phyloP scores from a whole-genome alignment of 768 basidiomycete species.

The Russula olivacea region DNA sequence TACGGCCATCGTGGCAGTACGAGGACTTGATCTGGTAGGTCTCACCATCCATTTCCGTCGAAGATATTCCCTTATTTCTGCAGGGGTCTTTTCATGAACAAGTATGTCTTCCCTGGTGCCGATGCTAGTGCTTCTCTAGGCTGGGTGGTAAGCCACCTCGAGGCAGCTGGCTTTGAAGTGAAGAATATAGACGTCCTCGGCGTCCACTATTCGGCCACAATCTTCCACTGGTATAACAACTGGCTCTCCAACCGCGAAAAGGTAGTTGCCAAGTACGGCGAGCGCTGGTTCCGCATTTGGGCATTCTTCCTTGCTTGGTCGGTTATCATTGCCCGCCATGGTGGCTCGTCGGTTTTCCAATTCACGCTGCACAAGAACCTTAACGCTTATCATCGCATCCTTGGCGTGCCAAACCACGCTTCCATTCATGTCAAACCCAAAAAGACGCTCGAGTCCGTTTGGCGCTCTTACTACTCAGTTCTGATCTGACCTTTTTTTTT shows the following conservation, averaged over 20 bases:
- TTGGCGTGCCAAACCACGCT: slow-evolving; percentile 76
- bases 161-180: slow-evolving; percentile 91
- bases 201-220: slow-evolving; percentile 92
- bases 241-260: slow-evolving; percentile 93
- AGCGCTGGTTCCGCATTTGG: slow-evolving; percentile 93
- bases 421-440: slow-evolving; percentile 65
- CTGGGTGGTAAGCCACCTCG: slow-evolving; percentile 87
- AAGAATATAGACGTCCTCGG: slow-evolving; percentile 96
- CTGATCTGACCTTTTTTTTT: not conserved
- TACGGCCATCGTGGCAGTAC: slow-evolving; percentile 95
- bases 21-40: slow-evolving; percentile 92
- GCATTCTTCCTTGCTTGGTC: slow-evolving; percentile 94
- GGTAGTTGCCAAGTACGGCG: slow-evolving; percentile 84
- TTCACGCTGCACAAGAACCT: slow-evolving; percentile 97
- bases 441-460: slow-evolving; percentile 45
- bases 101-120: slow-evolving; percentile 97
- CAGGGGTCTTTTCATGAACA: slow-evolving; percentile 96
- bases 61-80: not conserved
- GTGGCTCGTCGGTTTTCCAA: slow-evolving; percentile 90
- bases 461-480: too few species aligned
- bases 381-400: slow-evolving; percentile 89
- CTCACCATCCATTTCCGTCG: not conserved
- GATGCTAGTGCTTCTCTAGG: slow-evolving; percentile 94
- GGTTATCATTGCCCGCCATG: slow-evolving; percentile 82
- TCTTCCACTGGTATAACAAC: slow-evolving; percentile 93